Evolutionary conservation across 169 alveolate species (phyloP).

Genomic region (Eimeria necatrix): DNA sequence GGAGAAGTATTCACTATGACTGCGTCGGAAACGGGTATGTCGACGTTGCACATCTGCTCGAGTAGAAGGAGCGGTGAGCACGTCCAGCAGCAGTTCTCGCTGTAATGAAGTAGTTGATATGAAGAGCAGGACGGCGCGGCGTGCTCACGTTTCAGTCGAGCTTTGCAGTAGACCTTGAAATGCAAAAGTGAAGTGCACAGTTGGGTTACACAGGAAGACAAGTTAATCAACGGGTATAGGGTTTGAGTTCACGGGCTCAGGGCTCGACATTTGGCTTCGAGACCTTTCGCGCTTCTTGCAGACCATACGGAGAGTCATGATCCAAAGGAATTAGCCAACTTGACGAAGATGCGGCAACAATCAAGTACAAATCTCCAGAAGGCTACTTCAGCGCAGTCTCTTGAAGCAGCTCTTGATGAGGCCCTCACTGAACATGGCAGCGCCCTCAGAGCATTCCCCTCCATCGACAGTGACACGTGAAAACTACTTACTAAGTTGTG

Average conservation of each 20-base stretch:
- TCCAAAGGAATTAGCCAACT: no score
- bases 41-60: no score
- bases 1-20: constrained; percentile 7
- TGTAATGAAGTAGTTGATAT: no score
- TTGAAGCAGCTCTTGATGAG: constrained; percentile 54
- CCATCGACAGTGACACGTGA: constrained; percentile 34
- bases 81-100: no score
- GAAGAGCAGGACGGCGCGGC: no score
- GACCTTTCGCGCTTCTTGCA: neutral
- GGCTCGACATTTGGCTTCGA: neutral
- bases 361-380: neutral
- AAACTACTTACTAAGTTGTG: neutral
- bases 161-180: no score
- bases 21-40: neutral
- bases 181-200: no score
- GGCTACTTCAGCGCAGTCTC: constrained; percentile 26
- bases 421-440: constrained; percentile 66
- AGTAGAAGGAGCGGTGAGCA: no score
- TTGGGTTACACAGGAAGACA: no score
- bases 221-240: neutral
- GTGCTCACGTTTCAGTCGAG: no score
- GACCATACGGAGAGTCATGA: no score
- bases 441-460: constrained; percentile 35
- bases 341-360: no score
- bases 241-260: neutral